Conservation (phyloP, 2,329 filamentous ascomycete genomes). For the Hypomyces rosellus region DNA sequence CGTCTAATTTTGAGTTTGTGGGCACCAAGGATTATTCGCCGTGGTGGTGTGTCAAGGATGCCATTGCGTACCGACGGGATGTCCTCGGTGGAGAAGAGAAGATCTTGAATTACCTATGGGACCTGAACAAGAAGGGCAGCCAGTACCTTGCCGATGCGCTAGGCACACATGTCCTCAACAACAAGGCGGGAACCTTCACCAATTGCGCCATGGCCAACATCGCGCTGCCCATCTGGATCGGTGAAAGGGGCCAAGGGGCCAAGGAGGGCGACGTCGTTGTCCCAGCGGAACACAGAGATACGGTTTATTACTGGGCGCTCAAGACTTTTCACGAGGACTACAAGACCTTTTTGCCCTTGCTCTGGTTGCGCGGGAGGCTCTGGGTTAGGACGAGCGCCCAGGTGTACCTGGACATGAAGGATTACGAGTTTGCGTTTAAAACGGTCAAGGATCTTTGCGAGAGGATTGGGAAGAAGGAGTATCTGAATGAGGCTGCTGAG, state of each 20-base stretch:
- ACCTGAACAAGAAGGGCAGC: conserved; percentile 59
- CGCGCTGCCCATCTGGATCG: conserved; percentile 55
- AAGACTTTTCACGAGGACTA: conserved; percentile 49
- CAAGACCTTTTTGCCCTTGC: conserved; percentile 65
- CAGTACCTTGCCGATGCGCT: conserved; percentile 54
- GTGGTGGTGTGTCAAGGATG: conserved; percentile 65
- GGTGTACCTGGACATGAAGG: conserved; percentile 71
- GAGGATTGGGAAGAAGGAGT: conserved; percentile 33
- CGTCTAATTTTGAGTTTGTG: conserved; percentile 67
- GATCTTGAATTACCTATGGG: conserved; percentile 57
- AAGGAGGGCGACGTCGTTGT: conserved; percentile 25
- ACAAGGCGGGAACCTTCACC: conserved; percentile 52
- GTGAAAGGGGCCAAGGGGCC: conserved; percentile 17
- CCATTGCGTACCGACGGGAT: conserved; percentile 62
- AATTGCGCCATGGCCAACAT: conserved; percentile 69
- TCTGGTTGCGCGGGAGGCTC: conserved; percentile 52
- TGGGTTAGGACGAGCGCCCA: conserved; percentile 75
- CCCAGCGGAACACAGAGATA: conserved; percentile 23
- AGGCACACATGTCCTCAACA: conserved; percentile 67
- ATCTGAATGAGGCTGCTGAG: conserved; percentile 11
- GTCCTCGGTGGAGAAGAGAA: conserved; percentile 67
- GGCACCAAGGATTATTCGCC: conserved; percentile 69
- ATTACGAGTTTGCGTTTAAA: conserved; percentile 66
- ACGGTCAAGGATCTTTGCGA: conserved; percentile 46
- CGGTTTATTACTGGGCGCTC: conserved; percentile 53